Evolutionary conservation across 768 basidiomycete genomes (phyloP), one percentile per base, ranked within the genome.

Genomic region (Trametes cinnabarina): DNA sequence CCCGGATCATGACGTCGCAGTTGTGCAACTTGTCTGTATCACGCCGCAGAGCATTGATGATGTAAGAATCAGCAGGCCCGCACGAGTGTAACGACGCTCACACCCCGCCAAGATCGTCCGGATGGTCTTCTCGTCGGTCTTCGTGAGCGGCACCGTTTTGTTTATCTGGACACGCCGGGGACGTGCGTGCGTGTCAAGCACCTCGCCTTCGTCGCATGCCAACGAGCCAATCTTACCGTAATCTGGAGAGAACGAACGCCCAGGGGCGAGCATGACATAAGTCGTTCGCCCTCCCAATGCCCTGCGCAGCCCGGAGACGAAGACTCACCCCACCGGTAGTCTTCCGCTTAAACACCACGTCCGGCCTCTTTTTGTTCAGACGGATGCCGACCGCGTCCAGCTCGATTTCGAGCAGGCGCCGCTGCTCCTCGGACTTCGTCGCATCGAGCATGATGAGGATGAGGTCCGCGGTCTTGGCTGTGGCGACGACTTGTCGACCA

Each of bases 1-100:
- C 95, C 68, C 97, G 82, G 65, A 99, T 93, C 94, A 98, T 96
- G 9, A 98, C 88, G 73, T 99, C 96, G 68, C 94, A 96, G 67
- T 96, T 92, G 68, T 93, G 92, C 26, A 94, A 73, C 72, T 92
- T 94, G 71, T 93, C 90, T 92, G 41, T 39, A 39, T 39, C 47
- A 44, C 19, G 23, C 44, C 46, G 54, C 39, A 37, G 34, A 17
- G 49, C 10, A 32, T 32, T 32, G 28, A 52, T 30, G 20, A 66
- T 30, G 44, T 32, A 22, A n/a, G n/a, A n/a, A n/a, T n/a, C 15
- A 30, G 46, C 17, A 3, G 37, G 9, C 26, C 34, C 32, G 39
- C 37, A 40, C 40, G 43, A 34, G 37, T 34, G 40, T 19, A n/a
- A n/a, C 23, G 39, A 47, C 26, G 76, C 83, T 60, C 73, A 87